Evolutionary conservation across 2,329 filamentous ascomycete species (phyloP).

Genomic region (Colletotrichum orchidophilum): DNA sequence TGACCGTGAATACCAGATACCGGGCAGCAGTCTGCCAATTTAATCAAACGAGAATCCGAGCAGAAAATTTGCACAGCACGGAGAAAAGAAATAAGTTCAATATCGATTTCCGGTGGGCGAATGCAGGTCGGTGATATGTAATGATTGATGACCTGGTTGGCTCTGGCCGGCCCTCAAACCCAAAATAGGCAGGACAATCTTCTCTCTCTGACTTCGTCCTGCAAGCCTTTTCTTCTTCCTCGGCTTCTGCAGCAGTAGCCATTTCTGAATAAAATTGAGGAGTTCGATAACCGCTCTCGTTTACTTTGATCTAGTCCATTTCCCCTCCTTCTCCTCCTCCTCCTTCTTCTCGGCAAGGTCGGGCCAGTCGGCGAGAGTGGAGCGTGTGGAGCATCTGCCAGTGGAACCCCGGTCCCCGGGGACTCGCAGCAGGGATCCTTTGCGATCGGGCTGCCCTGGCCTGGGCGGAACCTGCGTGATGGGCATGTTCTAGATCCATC

Average conservation of each 20-base stretch:
- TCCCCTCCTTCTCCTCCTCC: not conserved
- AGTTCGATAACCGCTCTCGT: not conserved
- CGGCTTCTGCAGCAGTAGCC: no score
- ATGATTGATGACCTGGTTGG: not conserved
- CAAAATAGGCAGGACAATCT: not conserved
- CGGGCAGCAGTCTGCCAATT: not conserved
- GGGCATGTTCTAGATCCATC: not conserved
- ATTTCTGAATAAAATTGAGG: no score
- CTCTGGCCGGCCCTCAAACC: not conserved
- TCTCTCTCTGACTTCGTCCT: not conserved
- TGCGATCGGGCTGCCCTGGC: not conserved
- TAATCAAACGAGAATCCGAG: not conserved
- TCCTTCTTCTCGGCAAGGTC: not conserved
- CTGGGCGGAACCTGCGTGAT: not conserved
- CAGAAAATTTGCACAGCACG: not conserved
- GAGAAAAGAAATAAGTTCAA: conserved; percentile 1
- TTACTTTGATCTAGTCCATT: not conserved
- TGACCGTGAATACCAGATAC: not conserved
- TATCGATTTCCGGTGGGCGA: not conserved
- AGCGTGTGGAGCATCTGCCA: not conserved
- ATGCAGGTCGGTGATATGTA: not conserved
- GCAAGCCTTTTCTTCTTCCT: not conserved
- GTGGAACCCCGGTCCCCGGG: not conserved
- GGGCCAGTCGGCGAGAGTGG: conserved; percentile 1
- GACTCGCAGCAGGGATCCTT: conserved; percentile 20